phyloP scores from a whole-genome alignment of 257 asterid species.

The Ligustrum vulgare region DNA sequence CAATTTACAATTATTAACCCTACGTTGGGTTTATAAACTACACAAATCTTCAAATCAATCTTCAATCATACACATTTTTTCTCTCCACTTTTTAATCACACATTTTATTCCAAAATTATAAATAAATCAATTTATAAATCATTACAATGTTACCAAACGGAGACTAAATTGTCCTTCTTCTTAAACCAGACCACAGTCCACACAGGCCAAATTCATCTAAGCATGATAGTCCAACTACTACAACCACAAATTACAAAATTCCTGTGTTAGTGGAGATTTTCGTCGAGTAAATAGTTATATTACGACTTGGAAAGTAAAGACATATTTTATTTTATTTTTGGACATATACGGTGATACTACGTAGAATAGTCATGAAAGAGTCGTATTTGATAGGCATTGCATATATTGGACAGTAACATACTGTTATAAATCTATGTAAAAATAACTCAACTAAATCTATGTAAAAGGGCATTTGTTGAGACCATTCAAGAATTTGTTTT shows the following conservation, averaged over 20 bases:
- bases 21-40: no score
- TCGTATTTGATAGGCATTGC: neutral
- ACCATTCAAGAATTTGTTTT: neutral
- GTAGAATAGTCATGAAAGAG: neutral
- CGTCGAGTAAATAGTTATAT: neutral
- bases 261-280: neutral
- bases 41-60: no score
- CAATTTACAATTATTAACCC: no score
- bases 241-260: slow-evolving; percentile 12
- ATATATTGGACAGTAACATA: neutral
- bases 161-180: neutral
- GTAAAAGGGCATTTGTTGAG: neutral
- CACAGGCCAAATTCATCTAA: neutral
- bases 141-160: no score
- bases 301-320: slow-evolving; percentile 23
- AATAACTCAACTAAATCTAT: neutral
- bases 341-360: neutral
- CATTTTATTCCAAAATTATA: no score
- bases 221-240: slow-evolving; percentile 26
- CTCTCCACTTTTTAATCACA: no score
- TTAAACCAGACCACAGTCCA: slow-evolving; percentile 25
- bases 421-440: no score
- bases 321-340: neutral
- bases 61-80: no score
- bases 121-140: no score